phyloP scores from a whole-genome alignment of 73 alveolate species.

The Durusdinium trenchii region DNA sequence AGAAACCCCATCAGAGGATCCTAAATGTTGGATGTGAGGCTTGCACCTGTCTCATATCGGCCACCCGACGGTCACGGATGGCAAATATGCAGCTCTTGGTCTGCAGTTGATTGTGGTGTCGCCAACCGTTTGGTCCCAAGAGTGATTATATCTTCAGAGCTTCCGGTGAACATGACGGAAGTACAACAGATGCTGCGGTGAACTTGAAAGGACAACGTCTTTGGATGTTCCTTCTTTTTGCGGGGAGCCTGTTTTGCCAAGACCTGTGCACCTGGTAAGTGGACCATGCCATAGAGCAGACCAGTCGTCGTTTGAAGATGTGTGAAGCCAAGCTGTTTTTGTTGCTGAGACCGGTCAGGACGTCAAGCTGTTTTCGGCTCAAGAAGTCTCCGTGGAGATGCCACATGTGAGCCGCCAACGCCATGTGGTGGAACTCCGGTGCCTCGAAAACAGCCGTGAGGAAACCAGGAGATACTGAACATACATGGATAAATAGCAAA shows the following conservation, averaged over 20 bases:
- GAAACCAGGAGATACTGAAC: too few relatives aligned
- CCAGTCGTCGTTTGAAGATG: too few relatives aligned
- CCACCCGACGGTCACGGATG: constrained; percentile 89
- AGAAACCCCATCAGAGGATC: too few relatives aligned
- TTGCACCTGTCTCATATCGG: constrained; percentile 82
- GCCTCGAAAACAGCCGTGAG: too few relatives aligned
- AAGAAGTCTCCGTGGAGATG: too few relatives aligned
- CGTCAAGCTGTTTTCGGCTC: constrained; percentile 26
- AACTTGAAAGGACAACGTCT: not conserved
- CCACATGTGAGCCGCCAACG: too few relatives aligned
- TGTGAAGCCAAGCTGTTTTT: too few relatives aligned
- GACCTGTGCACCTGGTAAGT: not conserved
- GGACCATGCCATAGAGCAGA: too few relatives aligned
- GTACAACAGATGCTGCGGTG: not conserved
- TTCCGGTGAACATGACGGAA: too few relatives aligned
- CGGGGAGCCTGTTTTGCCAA: not conserved
- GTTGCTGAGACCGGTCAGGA: too few relatives aligned
- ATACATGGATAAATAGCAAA: too few relatives aligned
- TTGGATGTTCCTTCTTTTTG: not conserved
- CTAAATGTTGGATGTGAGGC: not conserved
- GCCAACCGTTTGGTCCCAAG: not conserved
- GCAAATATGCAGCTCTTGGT: constrained; percentile 55
- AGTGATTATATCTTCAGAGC: too few relatives aligned
- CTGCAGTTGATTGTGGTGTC: not conserved
- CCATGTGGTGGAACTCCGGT: constrained; percentile 94